These are phyloP conservation scores for Hymenochaete sp. DNA, from an alignment of 1,284 basidiomycete species.

Conservation along the genomic window DNA sequence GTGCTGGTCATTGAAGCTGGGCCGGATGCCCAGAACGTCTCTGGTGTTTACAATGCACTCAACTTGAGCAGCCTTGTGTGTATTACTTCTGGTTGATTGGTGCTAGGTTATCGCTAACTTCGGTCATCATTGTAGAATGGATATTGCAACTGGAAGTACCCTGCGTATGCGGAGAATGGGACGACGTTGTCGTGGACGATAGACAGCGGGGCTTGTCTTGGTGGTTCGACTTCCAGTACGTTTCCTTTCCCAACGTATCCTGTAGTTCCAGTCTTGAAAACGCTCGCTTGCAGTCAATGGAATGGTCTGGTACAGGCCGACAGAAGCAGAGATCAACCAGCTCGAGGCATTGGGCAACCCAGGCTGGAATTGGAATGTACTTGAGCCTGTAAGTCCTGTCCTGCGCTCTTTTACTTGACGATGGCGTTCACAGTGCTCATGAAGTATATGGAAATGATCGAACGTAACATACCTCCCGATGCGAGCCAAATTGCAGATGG, in stretches of 20 bases:
- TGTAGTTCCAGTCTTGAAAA: neutral
- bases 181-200: constrained; percentile 8
- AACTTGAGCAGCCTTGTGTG: constrained; percentile 9
- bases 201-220: constrained; percentile 15
- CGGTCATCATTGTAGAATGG: constrained; percentile 6
- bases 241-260: neutral
- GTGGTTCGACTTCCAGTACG: constrained; percentile 13
- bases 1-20: constrained; percentile 22
- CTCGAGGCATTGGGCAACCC: constrained; percentile 18
- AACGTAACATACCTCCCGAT: constrained; percentile 19
- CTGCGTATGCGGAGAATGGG: constrained; percentile 8
- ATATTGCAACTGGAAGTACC: constrained; percentile 14
- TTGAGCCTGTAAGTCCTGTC: constrained; percentile 13
- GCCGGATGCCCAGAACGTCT: constrained; percentile 10
- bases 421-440: no score
- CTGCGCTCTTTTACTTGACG: neutral
- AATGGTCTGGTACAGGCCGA: constrained; percentile 15
- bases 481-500: constrained; percentile 20
- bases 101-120: neutral
- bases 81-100: neutral
- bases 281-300: constrained; percentile 5
- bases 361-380: constrained; percentile 20
- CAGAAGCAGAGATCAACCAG: constrained; percentile 18
- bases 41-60: constrained; percentile 9
- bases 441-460: constrained; percentile 11